These are phyloP conservation scores for Kazachstania kunashirensis DNA, from an alignment of 805 yeast genomes.

Conservation along the genomic window DNA sequence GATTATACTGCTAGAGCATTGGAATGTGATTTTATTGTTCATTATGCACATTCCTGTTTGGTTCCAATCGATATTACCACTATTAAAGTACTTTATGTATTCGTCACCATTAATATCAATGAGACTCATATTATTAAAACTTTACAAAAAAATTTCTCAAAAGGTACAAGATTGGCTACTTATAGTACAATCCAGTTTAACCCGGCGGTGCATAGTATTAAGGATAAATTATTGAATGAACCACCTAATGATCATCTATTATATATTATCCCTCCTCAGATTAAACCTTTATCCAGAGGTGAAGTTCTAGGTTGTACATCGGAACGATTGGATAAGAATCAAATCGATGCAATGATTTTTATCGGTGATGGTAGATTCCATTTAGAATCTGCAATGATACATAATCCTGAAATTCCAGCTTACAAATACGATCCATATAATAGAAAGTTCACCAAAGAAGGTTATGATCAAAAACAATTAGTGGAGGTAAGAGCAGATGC, in stretches of 20 bases:
- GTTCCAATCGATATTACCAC: conserved; percentile 90
- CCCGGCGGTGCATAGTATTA: conserved; percentile 78
- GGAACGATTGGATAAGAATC: conserved; percentile 57
- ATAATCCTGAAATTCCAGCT: conserved; percentile 87
- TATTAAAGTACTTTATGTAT: conserved; percentile 87
- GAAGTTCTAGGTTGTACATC: conserved; percentile 96
- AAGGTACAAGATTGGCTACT: conserved; percentile 62
- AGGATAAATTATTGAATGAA: conserved; percentile 46
- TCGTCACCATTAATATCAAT: conserved; percentile 87
- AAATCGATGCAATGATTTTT: conserved; percentile 73
- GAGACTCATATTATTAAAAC: conserved; percentile 74
- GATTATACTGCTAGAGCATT: conserved; percentile 89
- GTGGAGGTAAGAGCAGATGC: conserved; percentile 66
- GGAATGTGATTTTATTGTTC: conserved; percentile 90
- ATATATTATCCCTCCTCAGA: conserved; percentile 76
- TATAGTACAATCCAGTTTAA: conserved; percentile 97
- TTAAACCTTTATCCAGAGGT: conserved; percentile 85
- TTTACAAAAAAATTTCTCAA: conserved; percentile 53
- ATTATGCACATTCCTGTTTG: conserved; percentile 93
- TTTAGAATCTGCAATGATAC: conserved; percentile 92
- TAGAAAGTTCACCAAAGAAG: conserved; percentile 79
- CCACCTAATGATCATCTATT: conserved; percentile 37
- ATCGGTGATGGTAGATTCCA: conserved; percentile 96
- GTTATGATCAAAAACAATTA: conserved; percentile 80
- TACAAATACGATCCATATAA: conserved; percentile 93